Conservation (phyloP, 352 stramenopile species). For the Globisporangium emineosum region DNA sequence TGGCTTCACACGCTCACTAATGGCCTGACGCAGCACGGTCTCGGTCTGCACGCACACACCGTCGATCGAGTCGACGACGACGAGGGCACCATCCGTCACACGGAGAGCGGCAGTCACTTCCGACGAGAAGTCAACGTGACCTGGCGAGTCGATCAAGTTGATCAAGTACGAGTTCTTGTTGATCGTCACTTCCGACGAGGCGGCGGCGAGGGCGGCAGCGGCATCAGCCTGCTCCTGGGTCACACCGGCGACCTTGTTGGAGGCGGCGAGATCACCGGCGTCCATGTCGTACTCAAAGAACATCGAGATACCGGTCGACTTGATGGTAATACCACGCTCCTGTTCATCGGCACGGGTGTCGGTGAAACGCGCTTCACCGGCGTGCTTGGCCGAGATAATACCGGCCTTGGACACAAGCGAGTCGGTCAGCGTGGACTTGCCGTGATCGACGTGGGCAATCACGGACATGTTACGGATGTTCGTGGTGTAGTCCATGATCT, state of each 20-base stretch:
- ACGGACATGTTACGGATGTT: constrained; percentile 99
- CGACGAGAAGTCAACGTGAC: constrained; percentile 99
- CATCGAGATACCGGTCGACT: constrained; percentile 99
- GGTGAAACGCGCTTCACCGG: constrained; percentile 98
- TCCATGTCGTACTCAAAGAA: constrained; percentile 99
- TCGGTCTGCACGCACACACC: constrained; percentile 99
- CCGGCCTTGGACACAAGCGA: constrained; percentile 98
- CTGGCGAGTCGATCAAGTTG: constrained; percentile 99
- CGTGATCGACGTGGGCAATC: constrained; percentile 99
- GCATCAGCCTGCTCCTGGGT: constrained; percentile 37
- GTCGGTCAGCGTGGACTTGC: constrained; percentile 99
- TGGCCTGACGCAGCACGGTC: constrained; percentile 98
- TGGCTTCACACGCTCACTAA: constrained; percentile 96
- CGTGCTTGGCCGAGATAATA: constrained; percentile 99
- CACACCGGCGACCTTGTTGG: constrained; percentile 59
- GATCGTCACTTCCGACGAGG: constrained; percentile 85
- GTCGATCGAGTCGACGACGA: constrained; percentile 99
- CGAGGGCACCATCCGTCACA: constrained; percentile 99
- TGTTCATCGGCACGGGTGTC: constrained; percentile 99
- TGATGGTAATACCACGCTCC: constrained; percentile 99
- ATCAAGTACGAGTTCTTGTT: constrained; percentile 99
- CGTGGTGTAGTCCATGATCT: constrained; percentile 98
- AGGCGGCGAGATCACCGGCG: constrained; percentile 82
- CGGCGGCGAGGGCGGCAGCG: constrained; percentile 20
- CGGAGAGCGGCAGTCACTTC: constrained; percentile 98